Conservation (phyloP, 1,284 basidiomycete genomes). For the Leccinum subrobustum region DNA sequence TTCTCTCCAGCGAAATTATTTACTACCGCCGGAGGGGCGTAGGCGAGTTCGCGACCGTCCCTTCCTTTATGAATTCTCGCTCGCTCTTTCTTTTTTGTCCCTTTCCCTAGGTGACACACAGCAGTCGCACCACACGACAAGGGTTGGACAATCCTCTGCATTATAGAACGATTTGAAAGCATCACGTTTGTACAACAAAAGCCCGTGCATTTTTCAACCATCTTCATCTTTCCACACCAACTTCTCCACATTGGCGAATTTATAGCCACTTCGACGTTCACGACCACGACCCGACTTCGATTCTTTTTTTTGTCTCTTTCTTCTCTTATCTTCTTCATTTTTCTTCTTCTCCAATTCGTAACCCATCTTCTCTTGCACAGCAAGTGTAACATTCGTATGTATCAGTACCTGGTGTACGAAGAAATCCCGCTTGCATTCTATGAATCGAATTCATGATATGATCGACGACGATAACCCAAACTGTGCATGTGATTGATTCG, state of each 20-base stretch:
- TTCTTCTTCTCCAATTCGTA: neutral
- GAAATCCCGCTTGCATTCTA: conserved; percentile 12
- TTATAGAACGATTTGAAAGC: conserved; percentile 10
- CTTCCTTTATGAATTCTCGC: conserved; percentile 10
- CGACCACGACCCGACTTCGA: conserved; percentile 6
- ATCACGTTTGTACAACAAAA: conserved; percentile 26
- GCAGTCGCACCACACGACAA: neutral
- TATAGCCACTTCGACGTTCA: conserved; percentile 28
- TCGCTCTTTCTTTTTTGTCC: conserved; percentile 3
- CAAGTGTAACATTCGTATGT: conserved; percentile 22
- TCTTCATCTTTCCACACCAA: conserved; percentile 20
- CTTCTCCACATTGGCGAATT: conserved; percentile 16
- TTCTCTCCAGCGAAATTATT: conserved; percentile 57
- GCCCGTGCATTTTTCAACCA: conserved; percentile 11
- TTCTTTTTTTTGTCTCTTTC: conserved; percentile 13
- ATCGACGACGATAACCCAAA: conserved; percentile 6
- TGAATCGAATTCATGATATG: conserved; percentile 19
- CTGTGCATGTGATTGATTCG: conserved; percentile 15
- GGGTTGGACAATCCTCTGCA: neutral
- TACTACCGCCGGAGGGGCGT: conserved; percentile 41
- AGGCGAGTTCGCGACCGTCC: conserved; percentile 18
- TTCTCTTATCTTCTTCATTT: conserved; percentile 1
- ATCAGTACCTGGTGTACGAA: conserved; percentile 42
- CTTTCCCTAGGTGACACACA: conserved; percentile 8
- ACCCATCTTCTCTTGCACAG: conserved; percentile 6